Base-by-base conservation (phyloP, 2,329 filamentous ascomycete genomes). In the Colletotrichum sp. region DNA sequence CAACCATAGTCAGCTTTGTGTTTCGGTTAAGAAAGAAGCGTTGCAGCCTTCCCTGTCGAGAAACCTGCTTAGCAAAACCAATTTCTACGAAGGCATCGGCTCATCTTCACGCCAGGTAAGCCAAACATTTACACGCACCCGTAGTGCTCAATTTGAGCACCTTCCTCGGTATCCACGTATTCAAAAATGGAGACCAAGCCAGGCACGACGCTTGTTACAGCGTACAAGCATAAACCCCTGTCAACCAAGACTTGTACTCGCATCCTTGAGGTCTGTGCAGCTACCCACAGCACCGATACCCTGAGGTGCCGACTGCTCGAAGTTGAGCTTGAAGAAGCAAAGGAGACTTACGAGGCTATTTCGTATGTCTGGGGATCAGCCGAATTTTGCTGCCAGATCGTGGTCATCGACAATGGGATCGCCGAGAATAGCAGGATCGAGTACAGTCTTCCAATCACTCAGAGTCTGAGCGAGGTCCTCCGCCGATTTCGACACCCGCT, bases 181-280 rank as follows among this genome's bases (percentile, higher is more conserved):
- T n/a, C n/a, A n/a, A n/a, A n/a, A n/a, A 44, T 44, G 39, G 18
- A 18, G 18, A 12, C 18, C 4, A 12, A 44, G 5, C 18, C 18
- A 44, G 39, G 9, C 6, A 0, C 1, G n/a, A 18, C 18, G 39
- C 39, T n/a, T n/a, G 3, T 2, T 1, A 44, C 6, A 44, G 18
- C 5, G 39, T 44, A 44, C 5, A 44, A 0, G 18, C 39, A 44
- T 1, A 44, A 1, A 5, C 9, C 39, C 3, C 1, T 44, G 9
- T n/a, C 39, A n/a, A 44, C 39, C 18, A 44, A 44, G 18, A 44
- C 18, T 1, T 44, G 39, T 44, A 44, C 39, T 44, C 39, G 18
- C 39, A 7, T 44, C 9, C 12, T 44, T 10, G 18, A 44, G n/a
- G 39, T 44, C 39, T 44, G n/a, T 1, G 9, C 39, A n/a, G 39